phyloP scores from a whole-genome alignment of 495 filamentous ascomycete genomes.

The Pyrenula massariospora region DNA sequence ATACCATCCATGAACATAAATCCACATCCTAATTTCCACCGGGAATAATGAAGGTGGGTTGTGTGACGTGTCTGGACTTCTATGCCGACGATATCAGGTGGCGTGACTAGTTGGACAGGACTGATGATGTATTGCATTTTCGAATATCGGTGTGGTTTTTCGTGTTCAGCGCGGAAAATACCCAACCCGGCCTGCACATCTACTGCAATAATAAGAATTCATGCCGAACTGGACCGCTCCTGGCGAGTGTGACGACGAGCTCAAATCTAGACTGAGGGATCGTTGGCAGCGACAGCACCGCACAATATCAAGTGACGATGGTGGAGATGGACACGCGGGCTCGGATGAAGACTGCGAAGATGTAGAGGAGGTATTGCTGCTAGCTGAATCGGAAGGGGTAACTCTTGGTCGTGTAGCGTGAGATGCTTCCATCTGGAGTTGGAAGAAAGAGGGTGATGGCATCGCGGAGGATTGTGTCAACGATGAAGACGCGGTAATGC shows the following conservation, averaged over 20 bases:
- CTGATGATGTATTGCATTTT: too few species aligned
- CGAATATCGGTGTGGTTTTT: too few species aligned
- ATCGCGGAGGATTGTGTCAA: constrained; percentile 12
- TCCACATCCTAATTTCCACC: too few species aligned
- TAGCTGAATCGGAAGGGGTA: not conserved
- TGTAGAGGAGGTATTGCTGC: not conserved
- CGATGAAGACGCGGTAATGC: not conserved
- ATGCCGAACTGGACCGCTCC: constrained; percentile 61
- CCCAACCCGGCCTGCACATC: constrained; percentile 36
- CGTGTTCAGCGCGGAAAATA: not conserved
- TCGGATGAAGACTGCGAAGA: constrained; percentile 12
- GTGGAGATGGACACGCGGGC: constrained; percentile 9
- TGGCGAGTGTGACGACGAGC: constrained; percentile 20
- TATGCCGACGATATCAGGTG: too few species aligned
- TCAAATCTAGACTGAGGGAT: constrained; percentile 29
- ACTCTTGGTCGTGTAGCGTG: constrained; percentile 9
- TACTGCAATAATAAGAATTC: constrained; percentile 70
- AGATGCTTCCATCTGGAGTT: constrained; percentile 21
- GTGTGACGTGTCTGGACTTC: too few species aligned
- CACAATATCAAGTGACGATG: constrained; percentile 24
- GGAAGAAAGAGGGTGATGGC: constrained; percentile 26
- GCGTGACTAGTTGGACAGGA: too few species aligned
- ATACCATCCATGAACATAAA: too few species aligned
- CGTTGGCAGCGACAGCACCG: constrained; percentile 39
- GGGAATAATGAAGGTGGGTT: too few species aligned